Conservation (phyloP, 1,284 basidiomycete genomes). For the Malassezia globosa region DNA sequence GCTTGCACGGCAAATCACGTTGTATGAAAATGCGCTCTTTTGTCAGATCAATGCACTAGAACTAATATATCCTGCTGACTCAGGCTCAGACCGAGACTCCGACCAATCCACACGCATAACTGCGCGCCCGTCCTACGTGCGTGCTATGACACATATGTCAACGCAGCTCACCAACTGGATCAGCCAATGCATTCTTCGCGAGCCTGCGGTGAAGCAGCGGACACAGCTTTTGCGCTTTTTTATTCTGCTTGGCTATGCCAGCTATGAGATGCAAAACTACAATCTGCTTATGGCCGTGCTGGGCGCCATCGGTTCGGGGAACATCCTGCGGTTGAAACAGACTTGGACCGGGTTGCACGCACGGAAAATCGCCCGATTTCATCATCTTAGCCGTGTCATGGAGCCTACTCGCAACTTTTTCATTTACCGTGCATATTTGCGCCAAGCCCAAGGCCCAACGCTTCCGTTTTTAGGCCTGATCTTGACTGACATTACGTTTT, state of each 20-base stretch:
- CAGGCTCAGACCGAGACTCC: not conserved
- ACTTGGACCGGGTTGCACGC: slow-evolving; percentile 62
- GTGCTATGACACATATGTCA: slow-evolving; percentile 48
- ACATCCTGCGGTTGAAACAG: slow-evolving; percentile 44
- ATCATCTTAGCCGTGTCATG: slow-evolving; percentile 68
- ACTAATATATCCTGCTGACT: slow-evolving; percentile 27
- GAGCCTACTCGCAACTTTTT: slow-evolving; percentile 84
- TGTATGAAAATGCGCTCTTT: slow-evolving; percentile 46
- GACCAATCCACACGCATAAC: not conserved
- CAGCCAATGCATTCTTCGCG: slow-evolving; percentile 49
- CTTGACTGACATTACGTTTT: slow-evolving; percentile 86
- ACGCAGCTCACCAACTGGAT: slow-evolving; percentile 51
- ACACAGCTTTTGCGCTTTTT: slow-evolving; percentile 48
- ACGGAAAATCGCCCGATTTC: slow-evolving; percentile 71
- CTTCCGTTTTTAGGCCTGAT: slow-evolving; percentile 57
- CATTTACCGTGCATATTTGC: slow-evolving; percentile 70
- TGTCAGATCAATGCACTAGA: slow-evolving; percentile 48
- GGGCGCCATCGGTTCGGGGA: slow-evolving; percentile 48
- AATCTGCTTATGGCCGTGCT: slow-evolving; percentile 50
- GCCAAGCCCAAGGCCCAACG: slow-evolving; percentile 29
- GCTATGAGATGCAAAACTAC: slow-evolving; percentile 48
- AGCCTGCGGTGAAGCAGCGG: slow-evolving; percentile 47
- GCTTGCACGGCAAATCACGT: slow-evolving; percentile 54
- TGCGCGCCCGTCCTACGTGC: slow-evolving; percentile 26
- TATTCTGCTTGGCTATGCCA: slow-evolving; percentile 49